Evolutionary conservation across 2,329 filamentous ascomycete species (phyloP).

Genomic region (Periconia macrospinosa): DNA sequence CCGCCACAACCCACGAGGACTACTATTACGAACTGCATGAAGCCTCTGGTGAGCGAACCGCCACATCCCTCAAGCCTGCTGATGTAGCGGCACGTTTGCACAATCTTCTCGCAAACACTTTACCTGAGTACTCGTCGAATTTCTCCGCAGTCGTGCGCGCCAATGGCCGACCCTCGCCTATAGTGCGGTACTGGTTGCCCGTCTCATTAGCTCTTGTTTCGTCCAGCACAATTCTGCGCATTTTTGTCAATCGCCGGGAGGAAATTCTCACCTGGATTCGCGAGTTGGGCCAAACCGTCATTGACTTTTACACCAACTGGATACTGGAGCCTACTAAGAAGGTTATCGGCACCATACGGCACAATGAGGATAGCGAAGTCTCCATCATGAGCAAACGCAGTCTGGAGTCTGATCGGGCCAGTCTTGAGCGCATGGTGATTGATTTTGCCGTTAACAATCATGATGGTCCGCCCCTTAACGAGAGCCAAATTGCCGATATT

Average conservation of each 20-base stretch:
- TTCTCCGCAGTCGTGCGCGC: conserved; percentile 60
- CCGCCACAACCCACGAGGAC: conserved; percentile 58
- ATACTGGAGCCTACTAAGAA: conserved; percentile 82
- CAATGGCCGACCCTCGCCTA: conserved; percentile 73
- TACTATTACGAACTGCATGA: conserved; percentile 49
- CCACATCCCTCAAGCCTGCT: conserved; percentile 45
- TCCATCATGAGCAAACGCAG: conserved; percentile 96
- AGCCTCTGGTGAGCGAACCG: conserved; percentile 37
- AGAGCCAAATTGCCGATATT: conserved; percentile 73
- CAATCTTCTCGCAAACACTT: conserved; percentile 66
- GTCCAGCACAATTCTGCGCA: conserved; percentile 80
- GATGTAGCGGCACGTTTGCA: conserved; percentile 69
- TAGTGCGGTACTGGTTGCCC: conserved; percentile 90
- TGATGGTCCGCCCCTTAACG: conserved; percentile 60
- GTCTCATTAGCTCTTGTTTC: conserved; percentile 69
- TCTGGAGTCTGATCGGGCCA: conserved; percentile 84
- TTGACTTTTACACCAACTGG: conserved; percentile 97
- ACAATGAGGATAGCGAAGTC: conserved; percentile 89
- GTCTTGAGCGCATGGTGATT: conserved; percentile 95
- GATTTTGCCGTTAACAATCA: conserved; percentile 90
- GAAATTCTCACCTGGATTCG: conserved; percentile 80
- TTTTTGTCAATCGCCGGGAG: conserved; percentile 72
- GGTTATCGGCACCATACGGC: conserved; percentile 87
- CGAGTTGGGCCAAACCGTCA: conserved; percentile 74
- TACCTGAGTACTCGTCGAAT: conserved; percentile 67